These are phyloP conservation scores for Debaryomyces udenii DNA, from an alignment of 1,139 yeast genomes.

Conservation along the genomic window DNA sequence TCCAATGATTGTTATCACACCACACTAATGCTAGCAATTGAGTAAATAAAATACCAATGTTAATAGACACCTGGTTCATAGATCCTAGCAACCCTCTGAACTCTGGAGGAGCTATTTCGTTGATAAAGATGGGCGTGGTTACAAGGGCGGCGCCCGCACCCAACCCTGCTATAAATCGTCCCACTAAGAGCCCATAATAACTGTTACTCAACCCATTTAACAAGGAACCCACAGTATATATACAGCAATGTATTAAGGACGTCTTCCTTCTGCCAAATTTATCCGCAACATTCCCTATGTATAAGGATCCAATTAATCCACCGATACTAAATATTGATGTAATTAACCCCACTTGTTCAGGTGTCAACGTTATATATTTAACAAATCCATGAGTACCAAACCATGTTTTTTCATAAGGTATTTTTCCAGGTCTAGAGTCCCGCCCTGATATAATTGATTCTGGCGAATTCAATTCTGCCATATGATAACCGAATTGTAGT, in stretches of 20 bases:
- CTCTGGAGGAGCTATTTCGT: slow-evolving; percentile 72
- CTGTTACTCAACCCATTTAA: slow-evolving; percentile 57
- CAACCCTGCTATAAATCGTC: slow-evolving; percentile 77
- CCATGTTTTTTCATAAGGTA: slow-evolving; percentile 37
- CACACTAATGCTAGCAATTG: slow-evolving; percentile 72
- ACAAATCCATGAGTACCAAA: slow-evolving; percentile 42
- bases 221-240: slow-evolving; percentile 70
- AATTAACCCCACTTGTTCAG: slow-evolving; percentile 73
- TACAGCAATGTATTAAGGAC: slow-evolving; percentile 55
- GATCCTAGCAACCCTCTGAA: slow-evolving; percentile 81
- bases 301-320: slow-evolving; percentile 76
- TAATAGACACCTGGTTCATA: slow-evolving; percentile 84
- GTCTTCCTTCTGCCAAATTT: slow-evolving; percentile 63
- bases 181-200: slow-evolving; percentile 53
- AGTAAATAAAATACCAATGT: slow-evolving; percentile 78
- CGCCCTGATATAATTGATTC: slow-evolving; percentile 45
- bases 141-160: slow-evolving; percentile 91
- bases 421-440: slow-evolving; percentile 31
- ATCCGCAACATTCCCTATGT: slow-evolving; percentile 74
- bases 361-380: slow-evolving; percentile 60
- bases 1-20: slow-evolving; percentile 72
- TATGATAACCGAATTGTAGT: slow-evolving; percentile 53
- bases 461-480: slow-evolving; percentile 54
- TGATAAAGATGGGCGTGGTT: slow-evolving; percentile 76
- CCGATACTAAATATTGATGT: slow-evolving; percentile 87